Conservation (phyloP, 2,329 filamentous ascomycete species). For the Zymoseptoria brevis region DNA sequence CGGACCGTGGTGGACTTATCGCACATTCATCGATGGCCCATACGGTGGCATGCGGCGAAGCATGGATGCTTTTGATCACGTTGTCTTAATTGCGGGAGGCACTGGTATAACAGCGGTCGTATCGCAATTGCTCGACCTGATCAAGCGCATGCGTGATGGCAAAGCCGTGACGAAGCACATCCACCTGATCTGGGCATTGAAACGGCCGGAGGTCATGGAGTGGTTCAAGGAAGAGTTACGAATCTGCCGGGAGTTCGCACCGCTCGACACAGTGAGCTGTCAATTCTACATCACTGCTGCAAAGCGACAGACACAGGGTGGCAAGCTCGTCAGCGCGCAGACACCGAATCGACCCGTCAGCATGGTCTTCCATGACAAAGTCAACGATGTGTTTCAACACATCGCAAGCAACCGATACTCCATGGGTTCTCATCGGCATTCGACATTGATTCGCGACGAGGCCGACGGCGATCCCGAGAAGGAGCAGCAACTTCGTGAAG, state of each 20-base stretch:
- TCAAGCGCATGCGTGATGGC: conserved; percentile 90
- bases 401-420: conserved; percentile 64
- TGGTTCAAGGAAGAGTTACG: conserved; percentile 95
- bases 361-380: conserved; percentile 71
- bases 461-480: conserved; percentile 70
- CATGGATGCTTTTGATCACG: conserved; percentile 85
- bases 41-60: conserved; percentile 92
- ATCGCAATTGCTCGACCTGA: conserved; percentile 84
- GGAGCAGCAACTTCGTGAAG: conserved; percentile 68
- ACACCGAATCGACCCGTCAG: conserved; percentile 55
- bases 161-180: conserved; percentile 89
- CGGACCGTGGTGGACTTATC: conserved; percentile 84
- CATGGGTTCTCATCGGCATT: conserved; percentile 55
- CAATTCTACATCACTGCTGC: conserved; percentile 89
- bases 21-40: conserved; percentile 85
- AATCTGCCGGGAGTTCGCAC: conserved; percentile 83
- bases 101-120: conserved; percentile 91
- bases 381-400: conserved; percentile 79
- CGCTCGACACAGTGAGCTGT: conserved; percentile 80
- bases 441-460: conserved; percentile 72
- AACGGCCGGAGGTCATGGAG: conserved; percentile 85
- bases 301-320: conserved; percentile 46
- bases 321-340: conserved; percentile 45
- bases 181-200: conserved; percentile 88
- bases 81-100: conserved; percentile 85